These are phyloP conservation scores for Candida glaebosa DNA, from an alignment of 805 yeast species.

Conservation along the genomic window DNA sequence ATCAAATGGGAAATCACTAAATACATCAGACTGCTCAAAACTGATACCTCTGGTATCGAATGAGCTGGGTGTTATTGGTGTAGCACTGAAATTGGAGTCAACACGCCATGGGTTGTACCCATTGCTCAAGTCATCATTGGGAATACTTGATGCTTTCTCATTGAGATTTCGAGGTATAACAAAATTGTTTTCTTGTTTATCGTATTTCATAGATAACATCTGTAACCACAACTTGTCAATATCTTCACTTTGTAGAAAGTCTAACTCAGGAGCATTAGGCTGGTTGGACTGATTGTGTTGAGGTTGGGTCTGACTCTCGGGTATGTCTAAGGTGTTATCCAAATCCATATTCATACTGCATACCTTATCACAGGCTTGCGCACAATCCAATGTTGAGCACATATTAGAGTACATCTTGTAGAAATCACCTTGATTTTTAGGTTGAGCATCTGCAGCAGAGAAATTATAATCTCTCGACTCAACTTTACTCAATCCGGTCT, in stretches of 20 bases:
- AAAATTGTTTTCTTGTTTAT: slow-evolving; percentile 5
- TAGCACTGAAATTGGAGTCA: too few species aligned
- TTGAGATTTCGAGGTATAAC: not conserved
- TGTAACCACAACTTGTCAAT: slow-evolving; percentile 32
- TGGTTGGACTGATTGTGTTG: not conserved
- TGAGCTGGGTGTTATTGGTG: not conserved
- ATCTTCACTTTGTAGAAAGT: slow-evolving; percentile 19
- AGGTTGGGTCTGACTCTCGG: too few species aligned
- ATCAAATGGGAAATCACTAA: slow-evolving; percentile 13
- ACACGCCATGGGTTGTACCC: too few species aligned
- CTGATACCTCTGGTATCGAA: not conserved
- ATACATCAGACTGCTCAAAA: slow-evolving; percentile 7
- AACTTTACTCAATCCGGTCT: slow-evolving; percentile 13
- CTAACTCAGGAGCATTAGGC: slow-evolving; percentile 9
- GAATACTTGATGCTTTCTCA: too few species aligned
- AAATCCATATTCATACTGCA: not conserved
- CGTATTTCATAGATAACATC: slow-evolving; percentile 24
- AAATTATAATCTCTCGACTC: slow-evolving; percentile 4
- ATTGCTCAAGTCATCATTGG: too few species aligned
- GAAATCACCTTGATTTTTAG: slow-evolving; percentile 2
- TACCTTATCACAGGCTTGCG: not conserved
- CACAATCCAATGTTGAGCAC: too few species aligned
- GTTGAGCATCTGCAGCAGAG: slow-evolving; percentile 1
- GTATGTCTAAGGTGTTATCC: not conserved
- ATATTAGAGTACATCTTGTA: slow-evolving; percentile 2